Evolutionary conservation across 2,329 filamentous ascomycete genomes (phyloP).

Genomic region (Curvularia lunata): DNA sequence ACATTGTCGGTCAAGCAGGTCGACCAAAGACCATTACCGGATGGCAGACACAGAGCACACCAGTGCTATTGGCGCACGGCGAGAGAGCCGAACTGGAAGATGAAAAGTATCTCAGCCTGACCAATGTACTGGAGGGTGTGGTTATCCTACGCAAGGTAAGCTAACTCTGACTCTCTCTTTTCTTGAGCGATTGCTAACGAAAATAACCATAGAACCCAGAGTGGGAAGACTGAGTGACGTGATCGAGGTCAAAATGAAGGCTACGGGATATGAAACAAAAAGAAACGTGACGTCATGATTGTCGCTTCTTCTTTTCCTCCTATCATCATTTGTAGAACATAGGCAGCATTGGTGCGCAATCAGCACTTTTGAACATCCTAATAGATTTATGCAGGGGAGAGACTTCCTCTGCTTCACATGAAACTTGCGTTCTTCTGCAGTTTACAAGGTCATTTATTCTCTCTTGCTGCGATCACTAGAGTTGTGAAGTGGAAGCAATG

Average conservation of each 20-base stretch:
- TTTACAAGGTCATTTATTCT: not conserved
- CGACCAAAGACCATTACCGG: conserved; percentile 98
- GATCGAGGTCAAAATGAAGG: not conserved
- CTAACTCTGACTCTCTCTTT: conserved; percentile 3
- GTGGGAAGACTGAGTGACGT: conserved; percentile 50
- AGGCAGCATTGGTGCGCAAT: conserved; percentile 22
- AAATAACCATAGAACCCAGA: conserved; percentile 51
- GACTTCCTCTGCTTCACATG: not conserved
- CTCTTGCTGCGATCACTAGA: not conserved
- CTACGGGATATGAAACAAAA: conserved; percentile 2
- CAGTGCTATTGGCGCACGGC: conserved; percentile 89
- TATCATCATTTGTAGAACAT: not conserved
- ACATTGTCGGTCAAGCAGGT: conserved; percentile 96
- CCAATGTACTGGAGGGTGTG: conserved; percentile 88
- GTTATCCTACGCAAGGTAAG: conserved; percentile 96
- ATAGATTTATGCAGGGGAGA: conserved; percentile 34
- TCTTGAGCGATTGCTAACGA: conserved; percentile 17
- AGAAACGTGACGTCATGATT: conserved; percentile 7
- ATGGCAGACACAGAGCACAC: conserved; percentile 99
- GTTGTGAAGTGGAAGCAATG: not conserved
- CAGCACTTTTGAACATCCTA: conserved; percentile 31
- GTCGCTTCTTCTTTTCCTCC: not conserved
- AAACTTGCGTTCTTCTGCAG: not conserved
- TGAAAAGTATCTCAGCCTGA: conserved; percentile 93
- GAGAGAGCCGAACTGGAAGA: conserved; percentile 97